Evolutionary conservation across 345 rosid genomes (phyloP), one percentile per base, ranked within the genome.

Genomic region (Ceriops zippeliana): DNA sequence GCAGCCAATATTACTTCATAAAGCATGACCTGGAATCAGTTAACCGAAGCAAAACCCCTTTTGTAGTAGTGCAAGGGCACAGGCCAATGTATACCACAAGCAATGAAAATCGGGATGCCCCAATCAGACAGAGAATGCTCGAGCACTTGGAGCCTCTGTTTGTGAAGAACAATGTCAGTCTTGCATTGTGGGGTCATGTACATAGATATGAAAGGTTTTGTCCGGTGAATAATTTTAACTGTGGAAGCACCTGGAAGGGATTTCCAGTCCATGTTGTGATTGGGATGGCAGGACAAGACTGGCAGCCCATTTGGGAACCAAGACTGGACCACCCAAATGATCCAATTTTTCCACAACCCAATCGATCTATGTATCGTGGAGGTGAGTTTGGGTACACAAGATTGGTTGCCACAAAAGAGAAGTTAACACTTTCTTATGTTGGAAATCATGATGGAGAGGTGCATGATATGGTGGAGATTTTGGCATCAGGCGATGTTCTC

Each of bases 61-160:
- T 90, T 61, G 83, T 89, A 52, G 83, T 90, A 16, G 84, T 90
- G 20, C 93, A 90, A 73, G 96, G 98, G 71, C 98, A 90, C 78
- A 85, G 98, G 74, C 98, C 97, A 15, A 93, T 90, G 98, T 93
- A 93, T 79, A 90, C 97, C 6, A 85, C 97, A 20, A 89, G 96
- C 77, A 66, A 80, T 10, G 90, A 83, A 74, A 52, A 19, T 6
- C 68, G 86, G 68, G 98, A 93, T 62, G 74, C 79, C 6, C 84
- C 90, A 2, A 49, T 90, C 72, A 79, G 87, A 71, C 17, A 65
- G 68, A 85, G 61, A 81, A 82, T 93, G 92, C 83, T 85, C 0
- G 80, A 86, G 86, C 90, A 90, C 80, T 72, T 93, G 74, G 97
- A 93, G 80, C 98, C 91, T 51, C 80, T 93, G 82, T 77, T 93